These are phyloP conservation scores for Rachicladosporium sp. DNA, from an alignment of 2,329 filamentous ascomycete genomes.

Conservation along the genomic window DNA sequence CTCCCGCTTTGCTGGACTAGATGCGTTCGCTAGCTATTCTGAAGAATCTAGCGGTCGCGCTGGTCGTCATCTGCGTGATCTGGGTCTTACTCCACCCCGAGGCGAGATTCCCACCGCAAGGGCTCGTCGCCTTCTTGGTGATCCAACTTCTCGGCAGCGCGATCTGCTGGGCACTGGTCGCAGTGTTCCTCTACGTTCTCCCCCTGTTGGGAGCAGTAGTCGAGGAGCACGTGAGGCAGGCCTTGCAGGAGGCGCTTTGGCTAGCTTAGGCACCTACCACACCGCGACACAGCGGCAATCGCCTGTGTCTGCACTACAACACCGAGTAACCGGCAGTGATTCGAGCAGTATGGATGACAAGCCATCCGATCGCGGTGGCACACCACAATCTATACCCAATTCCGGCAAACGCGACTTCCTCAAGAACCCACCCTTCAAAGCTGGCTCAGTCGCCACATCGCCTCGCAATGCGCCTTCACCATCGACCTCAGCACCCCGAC, in stretches of 20 bases:
- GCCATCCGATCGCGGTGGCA: constrained; percentile 16
- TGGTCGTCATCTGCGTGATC: background rate
- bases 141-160: background rate
- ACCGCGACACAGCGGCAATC: constrained; percentile 17
- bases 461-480: constrained; percentile 34
- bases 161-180: too few relatives aligned
- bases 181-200: too few relatives aligned
- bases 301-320: constrained; percentile 17
- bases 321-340: constrained; percentile 8
- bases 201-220: background rate
- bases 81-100: constrained; percentile 29
- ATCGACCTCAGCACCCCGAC: constrained; percentile 27
- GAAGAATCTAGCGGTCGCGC: too few relatives aligned
- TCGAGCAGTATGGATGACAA: constrained; percentile 5
- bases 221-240: constrained; percentile 9
- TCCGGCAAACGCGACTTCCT: constrained; percentile 51
- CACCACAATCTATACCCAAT: constrained; percentile 6
- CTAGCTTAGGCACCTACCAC: constrained; percentile 22
- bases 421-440: constrained; percentile 93
- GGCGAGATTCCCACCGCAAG: constrained; percentile 18
- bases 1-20: constrained; percentile 83
- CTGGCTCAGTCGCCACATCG: constrained; percentile 84
- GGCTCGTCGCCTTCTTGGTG: constrained; percentile 3
- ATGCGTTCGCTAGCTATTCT: constrained; percentile 24
- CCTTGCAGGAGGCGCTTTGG: constrained; percentile 18